Evolutionary conservation across 1,284 basidiomycete genomes (phyloP).

Genomic region (Ganoderma lucidum): DNA sequence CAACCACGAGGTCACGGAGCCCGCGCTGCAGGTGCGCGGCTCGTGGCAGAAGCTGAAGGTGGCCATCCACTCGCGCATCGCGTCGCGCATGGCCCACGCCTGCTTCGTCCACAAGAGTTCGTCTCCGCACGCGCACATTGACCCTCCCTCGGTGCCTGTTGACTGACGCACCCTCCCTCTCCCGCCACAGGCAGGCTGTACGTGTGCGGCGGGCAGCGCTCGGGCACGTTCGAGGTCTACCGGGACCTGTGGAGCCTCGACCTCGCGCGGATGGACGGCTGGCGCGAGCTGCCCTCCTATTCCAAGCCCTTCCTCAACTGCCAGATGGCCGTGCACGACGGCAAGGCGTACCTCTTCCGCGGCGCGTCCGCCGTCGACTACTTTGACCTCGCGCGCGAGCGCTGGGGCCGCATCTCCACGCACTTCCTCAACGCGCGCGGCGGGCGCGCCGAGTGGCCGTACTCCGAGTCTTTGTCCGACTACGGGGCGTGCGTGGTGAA

Average conservation of each 20-base stretch:
- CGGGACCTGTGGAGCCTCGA: constrained; percentile 46
- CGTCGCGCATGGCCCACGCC: constrained; percentile 33
- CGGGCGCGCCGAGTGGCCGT: constrained; percentile 40
- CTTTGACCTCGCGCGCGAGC: constrained; percentile 44
- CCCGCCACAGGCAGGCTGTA: constrained; percentile 42
- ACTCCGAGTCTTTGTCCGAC: constrained; percentile 33
- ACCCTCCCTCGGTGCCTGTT: neutral
- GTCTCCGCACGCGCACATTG: neutral
- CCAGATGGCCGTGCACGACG: constrained; percentile 40
- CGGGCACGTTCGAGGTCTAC: constrained; percentile 39
- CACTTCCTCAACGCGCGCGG: constrained; percentile 32
- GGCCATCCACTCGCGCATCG: constrained; percentile 27
- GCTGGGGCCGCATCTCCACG: constrained; percentile 42
- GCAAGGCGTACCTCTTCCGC: constrained; percentile 46
- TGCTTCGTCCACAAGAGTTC: constrained; percentile 37
- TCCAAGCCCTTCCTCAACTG: constrained; percentile 33
- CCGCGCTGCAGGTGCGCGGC: constrained; percentile 35
- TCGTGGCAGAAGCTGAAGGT: constrained; percentile 39
- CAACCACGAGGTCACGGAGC: constrained; percentile 20
- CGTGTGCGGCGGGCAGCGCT: constrained; percentile 43
- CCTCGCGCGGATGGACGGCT: constrained; percentile 40
- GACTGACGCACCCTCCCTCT: neutral
- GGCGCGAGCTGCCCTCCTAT: constrained; percentile 44
- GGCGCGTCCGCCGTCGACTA: constrained; percentile 39
- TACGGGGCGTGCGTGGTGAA: constrained; percentile 40